Conservation (phyloP, 306 rosid genomes). For the Begonia peltatifolia region DNA sequence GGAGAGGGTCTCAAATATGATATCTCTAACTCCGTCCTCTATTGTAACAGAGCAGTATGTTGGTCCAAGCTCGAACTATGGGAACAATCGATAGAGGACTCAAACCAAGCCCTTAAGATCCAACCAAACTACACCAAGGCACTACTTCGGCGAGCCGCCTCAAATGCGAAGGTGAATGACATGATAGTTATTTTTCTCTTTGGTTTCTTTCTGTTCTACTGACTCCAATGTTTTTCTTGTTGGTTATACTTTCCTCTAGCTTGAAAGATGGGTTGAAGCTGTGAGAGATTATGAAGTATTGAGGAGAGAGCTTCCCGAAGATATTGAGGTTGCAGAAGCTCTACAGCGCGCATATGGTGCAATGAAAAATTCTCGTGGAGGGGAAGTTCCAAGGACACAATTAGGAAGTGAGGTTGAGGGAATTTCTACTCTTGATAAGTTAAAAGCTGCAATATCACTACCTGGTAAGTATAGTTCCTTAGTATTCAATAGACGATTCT, state of each 20-base stretch:
- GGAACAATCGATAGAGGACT: constrained; percentile 82
- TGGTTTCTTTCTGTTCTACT: constrained; percentile 10
- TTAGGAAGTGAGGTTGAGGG: constrained; percentile 75
- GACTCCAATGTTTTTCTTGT: constrained; percentile 1
- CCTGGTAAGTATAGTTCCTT: constrained; percentile 36
- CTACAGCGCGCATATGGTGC: constrained; percentile 50
- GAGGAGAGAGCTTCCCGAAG: constrained; percentile 62
- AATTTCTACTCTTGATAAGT: constrained; percentile 49
- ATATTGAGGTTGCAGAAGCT: constrained; percentile 57
- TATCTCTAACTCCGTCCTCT: constrained; percentile 46
- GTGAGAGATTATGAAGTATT: constrained; percentile 66
- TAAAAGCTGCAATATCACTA: constrained; percentile 40
- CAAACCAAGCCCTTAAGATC: constrained; percentile 67
- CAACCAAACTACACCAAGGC: constrained; percentile 80
- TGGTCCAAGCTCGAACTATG: constrained; percentile 84
- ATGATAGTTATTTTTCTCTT: constrained; percentile 6
- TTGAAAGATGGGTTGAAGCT: constrained; percentile 78
- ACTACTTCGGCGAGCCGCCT: constrained; percentile 67
- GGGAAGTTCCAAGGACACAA: constrained; percentile 21
- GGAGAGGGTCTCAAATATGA: constrained; percentile 87
- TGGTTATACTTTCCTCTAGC: constrained; percentile 25
- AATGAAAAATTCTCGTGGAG: constrained; percentile 37
- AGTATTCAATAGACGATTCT: not conserved
- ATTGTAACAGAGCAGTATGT: constrained; percentile 86
- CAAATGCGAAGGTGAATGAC: constrained; percentile 57